Base-by-base conservation (phyloP, 2,329 filamentous ascomycete genomes). In the Nemania sp. region DNA sequence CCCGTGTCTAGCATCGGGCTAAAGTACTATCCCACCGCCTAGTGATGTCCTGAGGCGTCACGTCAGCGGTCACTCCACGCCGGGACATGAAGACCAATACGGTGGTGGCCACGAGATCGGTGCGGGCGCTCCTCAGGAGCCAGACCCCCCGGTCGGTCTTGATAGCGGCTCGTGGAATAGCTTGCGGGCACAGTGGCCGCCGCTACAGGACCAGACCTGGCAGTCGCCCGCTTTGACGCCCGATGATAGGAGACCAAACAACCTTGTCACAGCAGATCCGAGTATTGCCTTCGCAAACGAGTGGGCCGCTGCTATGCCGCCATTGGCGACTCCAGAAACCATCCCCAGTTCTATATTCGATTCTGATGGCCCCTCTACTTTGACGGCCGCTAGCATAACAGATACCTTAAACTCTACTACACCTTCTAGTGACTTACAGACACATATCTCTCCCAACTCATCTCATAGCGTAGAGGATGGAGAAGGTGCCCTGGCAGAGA, bases 1-100 rank as follows among this genome's bases (percentile, higher is more conserved):
- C 35, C 13, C 3, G 7, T 41, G 35, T 41, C 8, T 13, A 8
- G 35, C 13, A 15, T 13, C 35, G 8, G 11, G 35, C 35, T 41
- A 41, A 41, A 15, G n/a, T 11, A 41, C 15, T 11, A 15, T 15
- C 35, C 35, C 13, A 15, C 13, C 35, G 26, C 26, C 3, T 27
- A 54, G 26, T 7, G 53, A 55, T 38, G 53, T 55, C 10, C 32
- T 55, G 27, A 38, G 32, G 10, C 53, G 53, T 1, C 53, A 55
- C 20, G 32, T 55, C 13, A 41, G 32, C 7, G 32, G 32, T 24
- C 53, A 55, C 53, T 2, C n/a, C 1, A 29, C n/a, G 27, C 27
- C 11, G 5, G 32, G 32, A 41, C 7, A 41, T 15, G 35, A 41
- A 15, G 35, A 41, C 13, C 35, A 41, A 41, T 41, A 41, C 15